Evolutionary conservation across 2,329 filamentous ascomycete genomes (phyloP), one percentile per base, ranked within the genome.

Genomic region (Ascochyta rabiei): DNA sequence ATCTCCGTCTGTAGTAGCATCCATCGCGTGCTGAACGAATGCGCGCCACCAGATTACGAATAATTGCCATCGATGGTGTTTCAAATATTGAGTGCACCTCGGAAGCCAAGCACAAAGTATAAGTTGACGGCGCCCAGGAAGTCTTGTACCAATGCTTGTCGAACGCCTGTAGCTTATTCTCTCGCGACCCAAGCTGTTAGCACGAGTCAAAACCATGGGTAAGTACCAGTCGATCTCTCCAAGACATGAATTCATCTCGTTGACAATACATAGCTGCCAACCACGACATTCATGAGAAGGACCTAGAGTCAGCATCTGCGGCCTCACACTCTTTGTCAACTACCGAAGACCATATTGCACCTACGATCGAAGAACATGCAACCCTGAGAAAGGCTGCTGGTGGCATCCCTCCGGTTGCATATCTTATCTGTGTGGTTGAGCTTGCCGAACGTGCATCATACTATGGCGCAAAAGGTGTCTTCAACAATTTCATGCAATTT

Each of bases 401-500:
- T 35, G 72, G 63, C 2, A 76, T 87, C 2, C 83, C 84, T 1
- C 53, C 73, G 12, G 75, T 82, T 3, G 79, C 82, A n/a, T 87
- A 84, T 61, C 64, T 82, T 3, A 80, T 87, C 26, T 86, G 84
- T 57, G 61, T 82, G 6, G 83, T 86, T 35, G 85, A 87, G 59
- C 83, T 86, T 56, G 82, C 82, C 49, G 85, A 87, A 66, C 77
- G 85, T 49, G 84, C 84, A 2, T 86, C 83, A 0, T 87, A 83
- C 75, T 86, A 85, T 64, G 84, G 84, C 56, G 76, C 80, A 6
- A 77, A 81, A 57, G 80, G 80, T 0, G 72, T 83, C 7, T 85
- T 86, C 68, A 78, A 77, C 58, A 89, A 89, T 68, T 89, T 82
- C 62, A 81, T 89, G 64, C 83, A 88, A 62, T 82, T 82, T 9